Evolutionary conservation across 768 basidiomycete genomes (phyloP).

Genomic region (Amanita inopinata): DNA sequence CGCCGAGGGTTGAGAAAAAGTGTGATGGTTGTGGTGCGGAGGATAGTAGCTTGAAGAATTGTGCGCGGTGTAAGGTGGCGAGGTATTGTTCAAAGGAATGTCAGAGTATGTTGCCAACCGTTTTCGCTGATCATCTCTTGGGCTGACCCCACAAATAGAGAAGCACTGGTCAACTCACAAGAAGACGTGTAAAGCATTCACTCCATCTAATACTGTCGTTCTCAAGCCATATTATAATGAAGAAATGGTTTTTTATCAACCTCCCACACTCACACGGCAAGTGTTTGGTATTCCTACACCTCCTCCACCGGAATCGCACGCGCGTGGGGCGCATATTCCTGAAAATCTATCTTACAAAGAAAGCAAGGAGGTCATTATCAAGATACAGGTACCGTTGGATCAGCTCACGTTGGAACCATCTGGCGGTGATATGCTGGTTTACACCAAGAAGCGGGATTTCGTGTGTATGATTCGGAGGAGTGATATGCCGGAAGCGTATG

Average conservation of each 20-base stretch:
- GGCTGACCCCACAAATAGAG: constrained; percentile 20
- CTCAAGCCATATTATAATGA: constrained; percentile 33
- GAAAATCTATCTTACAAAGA: constrained; percentile 10
- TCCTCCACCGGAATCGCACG: constrained; percentile 14
- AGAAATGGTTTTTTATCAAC: constrained; percentile 12
- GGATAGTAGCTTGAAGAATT: constrained; percentile 27
- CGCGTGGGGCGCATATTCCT: constrained; percentile 17
- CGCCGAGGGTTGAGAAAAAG: constrained; percentile 30
- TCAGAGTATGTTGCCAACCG: constrained; percentile 35
- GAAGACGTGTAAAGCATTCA: constrained; percentile 35
- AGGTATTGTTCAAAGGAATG: constrained; percentile 47
- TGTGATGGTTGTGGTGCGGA: constrained; percentile 27
- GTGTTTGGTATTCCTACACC: constrained; percentile 19
- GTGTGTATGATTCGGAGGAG: constrained; percentile 29
- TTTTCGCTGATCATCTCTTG: neutral
- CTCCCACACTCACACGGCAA: constrained; percentile 21
- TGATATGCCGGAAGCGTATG: constrained; percentile 29
- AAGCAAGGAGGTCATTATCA: constrained; percentile 38
- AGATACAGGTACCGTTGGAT: constrained; percentile 43
- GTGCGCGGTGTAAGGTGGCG: constrained; percentile 32
- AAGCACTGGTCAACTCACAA: constrained; percentile 42
- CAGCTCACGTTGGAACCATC: constrained; percentile 3
- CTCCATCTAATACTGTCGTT: constrained; percentile 30
- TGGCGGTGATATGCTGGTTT: constrained; percentile 29
- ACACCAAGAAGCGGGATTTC: constrained; percentile 45